phyloP scores from a whole-genome alignment of 768 basidiomycete genomes.

The Dioszegia hungarica region DNA sequence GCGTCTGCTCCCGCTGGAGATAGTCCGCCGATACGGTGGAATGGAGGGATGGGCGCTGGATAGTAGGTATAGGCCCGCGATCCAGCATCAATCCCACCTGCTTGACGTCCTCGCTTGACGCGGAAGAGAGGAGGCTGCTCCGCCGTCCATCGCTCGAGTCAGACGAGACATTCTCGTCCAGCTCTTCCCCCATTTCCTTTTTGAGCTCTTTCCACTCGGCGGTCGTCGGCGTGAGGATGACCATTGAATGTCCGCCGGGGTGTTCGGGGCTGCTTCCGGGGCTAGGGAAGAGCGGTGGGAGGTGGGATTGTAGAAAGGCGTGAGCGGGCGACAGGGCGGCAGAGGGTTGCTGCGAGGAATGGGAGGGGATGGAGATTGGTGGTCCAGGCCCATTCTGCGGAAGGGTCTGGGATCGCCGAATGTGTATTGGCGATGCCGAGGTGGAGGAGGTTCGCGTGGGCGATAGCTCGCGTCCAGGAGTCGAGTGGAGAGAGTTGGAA shows the following conservation, averaged over 20 bases:
- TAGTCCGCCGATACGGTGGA: conserved; percentile 30
- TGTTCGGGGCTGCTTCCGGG: conserved; percentile 17
- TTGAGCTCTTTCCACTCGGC: conserved; percentile 47
- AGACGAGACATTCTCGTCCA: conserved; percentile 2
- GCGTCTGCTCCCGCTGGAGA: conserved; percentile 19
- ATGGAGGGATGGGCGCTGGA: not conserved
- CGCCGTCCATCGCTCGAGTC: conserved; percentile 9
- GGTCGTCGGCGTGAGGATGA: conserved; percentile 47
- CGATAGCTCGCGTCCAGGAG: conserved; percentile 13
- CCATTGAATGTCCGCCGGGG: conserved; percentile 21
- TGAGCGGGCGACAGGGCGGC: conserved; percentile 39
- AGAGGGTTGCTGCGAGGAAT: conserved; percentile 10
- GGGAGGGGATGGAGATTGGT: not conserved
- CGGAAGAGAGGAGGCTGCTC: not conserved
- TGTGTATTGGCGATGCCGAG: conserved; percentile 23
- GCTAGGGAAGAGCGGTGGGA: conserved; percentile 31
- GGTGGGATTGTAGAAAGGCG: conserved; percentile 34
- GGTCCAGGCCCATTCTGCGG: conserved; percentile 23
- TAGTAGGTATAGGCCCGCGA: not conserved
- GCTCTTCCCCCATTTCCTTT: conserved; percentile 21
- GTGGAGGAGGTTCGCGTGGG: conserved; percentile 9
- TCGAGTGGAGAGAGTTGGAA: conserved; percentile 22
- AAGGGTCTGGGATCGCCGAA: conserved; percentile 20
- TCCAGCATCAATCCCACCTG: conserved; percentile 4
- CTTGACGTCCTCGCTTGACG: not conserved